Conservation (phyloP, 129 eudicot species). For the Centrapalus pauciflorus region DNA sequence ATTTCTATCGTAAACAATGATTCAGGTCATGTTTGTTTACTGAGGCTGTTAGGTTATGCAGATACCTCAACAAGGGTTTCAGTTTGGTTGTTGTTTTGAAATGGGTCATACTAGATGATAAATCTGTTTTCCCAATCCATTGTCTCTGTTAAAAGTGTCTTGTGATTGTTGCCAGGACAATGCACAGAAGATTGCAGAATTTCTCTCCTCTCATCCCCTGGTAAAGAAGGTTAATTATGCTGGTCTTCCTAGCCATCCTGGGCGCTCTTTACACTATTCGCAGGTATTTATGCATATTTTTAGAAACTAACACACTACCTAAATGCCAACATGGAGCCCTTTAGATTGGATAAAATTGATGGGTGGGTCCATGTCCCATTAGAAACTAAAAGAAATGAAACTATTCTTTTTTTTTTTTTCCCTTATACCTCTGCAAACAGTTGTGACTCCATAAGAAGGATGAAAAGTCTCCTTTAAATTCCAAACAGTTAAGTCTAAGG, state of each 20-base stretch:
- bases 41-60: too few relatives aligned
- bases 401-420: too few relatives aligned
- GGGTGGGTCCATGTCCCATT: neutral
- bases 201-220: slow-evolving; percentile 74
- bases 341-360: neutral
- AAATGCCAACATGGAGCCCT: neutral
- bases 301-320: neutral
- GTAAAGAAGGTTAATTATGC: slow-evolving; percentile 90
- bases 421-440: too few relatives aligned
- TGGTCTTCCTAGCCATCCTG: slow-evolving; percentile 88
- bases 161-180: slow-evolving; percentile 56
- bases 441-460: too few relatives aligned
- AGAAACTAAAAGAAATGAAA: too few relatives aligned
- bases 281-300: slow-evolving; percentile 53
- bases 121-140: neutral
- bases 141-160: neutral
- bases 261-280: slow-evolving; percentile 81
- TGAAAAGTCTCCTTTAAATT: too few relatives aligned
- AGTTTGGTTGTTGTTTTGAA: too few relatives aligned
- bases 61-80: too few relatives aligned
- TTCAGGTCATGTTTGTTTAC: too few relatives aligned
- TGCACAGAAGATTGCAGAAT: slow-evolving; percentile 94
- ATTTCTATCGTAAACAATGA: too few relatives aligned
- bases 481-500: too few relatives aligned
- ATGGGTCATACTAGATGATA: too few relatives aligned